Percentiles rank a stretch among this genome's conserved stretches.
phyloP scores from a whole-genome alignment of 306 rosid species.

The Erythrophleum fordii region DNA sequence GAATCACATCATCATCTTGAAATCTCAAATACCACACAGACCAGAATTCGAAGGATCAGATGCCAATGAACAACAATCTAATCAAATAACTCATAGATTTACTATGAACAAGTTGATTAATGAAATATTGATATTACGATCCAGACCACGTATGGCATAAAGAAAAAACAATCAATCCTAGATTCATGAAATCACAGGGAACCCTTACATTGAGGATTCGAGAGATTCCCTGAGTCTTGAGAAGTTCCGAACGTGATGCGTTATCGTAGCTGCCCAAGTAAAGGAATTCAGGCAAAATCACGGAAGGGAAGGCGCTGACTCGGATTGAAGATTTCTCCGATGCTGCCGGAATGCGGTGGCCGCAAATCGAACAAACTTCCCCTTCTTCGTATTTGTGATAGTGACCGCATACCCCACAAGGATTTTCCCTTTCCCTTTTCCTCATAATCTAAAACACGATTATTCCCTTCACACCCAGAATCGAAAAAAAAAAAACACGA shows the following conservation, averaged over 20 bases:
- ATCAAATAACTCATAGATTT: not conserved
- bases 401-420: conserved; percentile 97
- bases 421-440: conserved; percentile 98
- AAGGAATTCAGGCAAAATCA: conserved; percentile 88
- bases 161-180: not conserved
- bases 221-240: conserved; percentile 94
- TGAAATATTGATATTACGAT: not conserved
- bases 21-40: conserved; percentile 11
- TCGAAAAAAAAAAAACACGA: not conserved
- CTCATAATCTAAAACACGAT: conserved; percentile 58
- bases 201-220: conserved; percentile 85
- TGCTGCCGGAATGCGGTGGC: conserved; percentile 80
- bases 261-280: conserved; percentile 95
- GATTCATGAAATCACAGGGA: not conserved
- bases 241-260: conserved; percentile 97
- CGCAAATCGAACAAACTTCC: conserved; percentile 95
- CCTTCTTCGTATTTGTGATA: conserved; percentile 98
- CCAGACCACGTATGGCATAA: not conserved
- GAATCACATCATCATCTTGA: not conserved
- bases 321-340: conserved; percentile 75
- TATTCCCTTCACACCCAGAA: conserved; percentile 50
- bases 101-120: conserved; percentile 3
- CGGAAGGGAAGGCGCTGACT: conserved; percentile 91
- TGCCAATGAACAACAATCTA: conserved; percentile 11
- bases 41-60: conserved; percentile 8